Percentiles rank a stretch among this genome's conserved stretches.
Conservation (phyloP, 768 basidiomycete genomes). For the Chlorophyllum brunneum region DNA sequence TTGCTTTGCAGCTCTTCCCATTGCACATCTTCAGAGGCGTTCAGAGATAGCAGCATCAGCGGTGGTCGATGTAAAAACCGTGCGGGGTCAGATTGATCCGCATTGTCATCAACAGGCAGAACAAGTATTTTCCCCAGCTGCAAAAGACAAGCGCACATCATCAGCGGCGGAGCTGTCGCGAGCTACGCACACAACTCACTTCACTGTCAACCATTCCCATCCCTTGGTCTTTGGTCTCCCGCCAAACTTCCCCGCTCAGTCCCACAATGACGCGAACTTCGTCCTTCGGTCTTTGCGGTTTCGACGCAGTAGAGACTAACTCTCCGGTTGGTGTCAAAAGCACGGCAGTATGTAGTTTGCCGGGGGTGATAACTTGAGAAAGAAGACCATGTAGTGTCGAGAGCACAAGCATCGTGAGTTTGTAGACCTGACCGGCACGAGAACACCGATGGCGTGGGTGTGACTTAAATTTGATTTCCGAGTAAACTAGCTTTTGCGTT, state of each 20-base stretch:
- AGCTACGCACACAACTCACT: conserved; percentile 34
- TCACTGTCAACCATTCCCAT: conserved; percentile 77
- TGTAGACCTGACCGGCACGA: not conserved
- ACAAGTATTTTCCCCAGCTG: conserved; percentile 74
- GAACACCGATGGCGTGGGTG: not conserved
- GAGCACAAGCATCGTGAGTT: conserved; percentile 58
- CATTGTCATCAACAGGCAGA: conserved; percentile 50
- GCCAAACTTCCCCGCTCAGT: conserved; percentile 73
- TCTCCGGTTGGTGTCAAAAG: conserved; percentile 74
- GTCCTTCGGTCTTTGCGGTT: conserved; percentile 60
- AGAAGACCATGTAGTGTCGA: conserved; percentile 64
- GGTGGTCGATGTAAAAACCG: conserved; percentile 36
- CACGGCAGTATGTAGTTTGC: conserved; percentile 64
- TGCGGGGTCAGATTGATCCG: conserved; percentile 22
- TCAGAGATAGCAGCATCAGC: conserved; percentile 67
- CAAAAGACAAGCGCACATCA: conserved; percentile 4
- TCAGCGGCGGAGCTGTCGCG: not conserved
- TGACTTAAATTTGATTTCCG: no score
- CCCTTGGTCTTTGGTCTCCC: conserved; percentile 63
- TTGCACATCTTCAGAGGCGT: conserved; percentile 53
- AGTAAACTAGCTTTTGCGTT: no score
- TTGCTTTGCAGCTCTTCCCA: conserved; percentile 66
- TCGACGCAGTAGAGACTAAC: conserved; percentile 61
- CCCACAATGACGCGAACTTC: conserved; percentile 72
- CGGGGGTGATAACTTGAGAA: conserved; percentile 54